Evolutionary conservation across 805 yeast genomes (phyloP).

Genomic region (Saccharomycopsis schoenii): DNA sequence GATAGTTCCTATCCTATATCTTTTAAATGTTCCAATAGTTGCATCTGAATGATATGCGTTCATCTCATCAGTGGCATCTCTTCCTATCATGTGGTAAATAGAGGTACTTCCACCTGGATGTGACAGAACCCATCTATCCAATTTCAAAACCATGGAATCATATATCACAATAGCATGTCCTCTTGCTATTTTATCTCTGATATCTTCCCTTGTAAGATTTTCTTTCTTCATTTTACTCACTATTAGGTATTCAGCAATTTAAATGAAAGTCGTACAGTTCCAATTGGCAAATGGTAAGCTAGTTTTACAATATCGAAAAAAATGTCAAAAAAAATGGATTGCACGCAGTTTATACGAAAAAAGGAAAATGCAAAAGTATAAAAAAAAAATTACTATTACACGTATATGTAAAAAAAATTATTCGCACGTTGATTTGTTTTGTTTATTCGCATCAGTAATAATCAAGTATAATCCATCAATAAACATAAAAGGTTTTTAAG

Average conservation of each 20-base stretch:
- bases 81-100: constrained; percentile 72
- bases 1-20: constrained; percentile 57
- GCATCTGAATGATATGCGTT: constrained; percentile 66
- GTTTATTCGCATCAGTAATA: background rate
- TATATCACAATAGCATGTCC: constrained; percentile 69
- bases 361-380: background rate
- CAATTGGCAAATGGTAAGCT: no score
- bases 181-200: constrained; percentile 48
- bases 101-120: constrained; percentile 93
- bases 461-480: background rate
- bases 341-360: background rate
- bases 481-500: background rate
- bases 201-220: constrained; percentile 32
- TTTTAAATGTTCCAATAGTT: constrained; percentile 40
- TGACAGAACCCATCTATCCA: constrained; percentile 57
- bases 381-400: background rate
- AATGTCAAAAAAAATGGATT: background rate
- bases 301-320: background rate
- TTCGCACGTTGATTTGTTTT: background rate
- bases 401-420: background rate
- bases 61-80: constrained; percentile 90
- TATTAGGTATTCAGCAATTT: background rate
- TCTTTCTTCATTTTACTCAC: constrained; percentile 15
- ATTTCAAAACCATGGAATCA: constrained; percentile 46
- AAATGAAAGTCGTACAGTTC: no score